A percentile compares a stretch with the other conserved stretches of the same genome.
phyloP scores from a whole-genome alignment of 495 filamentous ascomycete genomes.

The Aeminium ludgeri region DNA sequence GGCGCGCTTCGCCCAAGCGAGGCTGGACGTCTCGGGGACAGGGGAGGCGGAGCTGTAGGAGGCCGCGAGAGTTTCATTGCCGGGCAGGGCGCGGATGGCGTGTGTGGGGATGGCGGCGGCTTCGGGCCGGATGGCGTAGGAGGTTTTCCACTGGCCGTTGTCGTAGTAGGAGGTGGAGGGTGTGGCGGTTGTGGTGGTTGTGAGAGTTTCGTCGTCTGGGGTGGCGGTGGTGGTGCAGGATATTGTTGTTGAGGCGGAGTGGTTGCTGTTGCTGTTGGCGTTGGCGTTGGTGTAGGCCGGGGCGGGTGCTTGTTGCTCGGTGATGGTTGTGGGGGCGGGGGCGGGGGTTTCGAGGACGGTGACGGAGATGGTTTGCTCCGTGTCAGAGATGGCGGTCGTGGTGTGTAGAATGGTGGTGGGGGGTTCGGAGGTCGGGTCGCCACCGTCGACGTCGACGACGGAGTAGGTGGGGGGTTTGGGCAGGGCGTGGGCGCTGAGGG shows the following conservation, averaged over 20 bases:
- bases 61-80: no score
- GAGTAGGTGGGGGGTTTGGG: conserved; percentile 13
- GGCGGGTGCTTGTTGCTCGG: not conserved
- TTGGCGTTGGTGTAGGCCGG: not conserved
- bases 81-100: not conserved
- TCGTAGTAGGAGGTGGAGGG: conserved; percentile 18
- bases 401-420: conserved; percentile 10
- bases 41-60: no score
- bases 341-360: conserved; percentile 2
- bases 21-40: no score
- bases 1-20: no score
- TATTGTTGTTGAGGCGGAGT: not conserved
- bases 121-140: conserved; percentile 9
- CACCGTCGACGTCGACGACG: conserved; percentile 17
- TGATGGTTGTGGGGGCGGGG: not conserved
- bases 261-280: not conserved
- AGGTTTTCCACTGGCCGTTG: conserved; percentile 18
- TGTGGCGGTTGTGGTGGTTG: conserved; percentile 7
- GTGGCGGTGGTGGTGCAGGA: not conserved
- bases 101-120: not conserved
- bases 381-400: not conserved
- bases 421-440: not conserved
- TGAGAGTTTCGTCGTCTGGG: conserved; percentile 4
- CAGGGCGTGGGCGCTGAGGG: conserved; percentile 9
- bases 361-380: conserved; percentile 10